phyloP scores from a whole-genome alignment of 202 grass and related monocot species.

The Miscanthus sacchariflorus region DNA sequence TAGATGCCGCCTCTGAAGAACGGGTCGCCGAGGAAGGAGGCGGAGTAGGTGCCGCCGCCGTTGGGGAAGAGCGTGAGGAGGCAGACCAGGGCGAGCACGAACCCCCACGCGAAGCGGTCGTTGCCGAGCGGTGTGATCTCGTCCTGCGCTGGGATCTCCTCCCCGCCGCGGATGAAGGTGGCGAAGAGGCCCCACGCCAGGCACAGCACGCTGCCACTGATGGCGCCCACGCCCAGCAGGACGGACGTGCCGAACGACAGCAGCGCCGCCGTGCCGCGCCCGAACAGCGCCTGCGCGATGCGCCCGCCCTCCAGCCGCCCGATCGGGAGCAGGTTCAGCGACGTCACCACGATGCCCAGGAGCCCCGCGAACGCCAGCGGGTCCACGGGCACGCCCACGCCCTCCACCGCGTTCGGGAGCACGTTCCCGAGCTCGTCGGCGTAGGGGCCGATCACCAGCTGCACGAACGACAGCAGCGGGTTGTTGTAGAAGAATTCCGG shows the following conservation, averaged over 20 bases:
- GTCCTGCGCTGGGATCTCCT: constrained; percentile 92
- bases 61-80: constrained; percentile 94
- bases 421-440: constrained; percentile 98
- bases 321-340: constrained; percentile 86
- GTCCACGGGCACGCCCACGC: constrained; percentile 93
- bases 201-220: constrained; percentile 93
- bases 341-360: constrained; percentile 94
- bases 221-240: constrained; percentile 61
- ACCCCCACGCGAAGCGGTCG: constrained; percentile 74
- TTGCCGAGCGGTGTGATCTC: constrained; percentile 82
- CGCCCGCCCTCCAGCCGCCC: constrained; percentile 90
- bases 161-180: constrained; percentile 89
- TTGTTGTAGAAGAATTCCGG: constrained; percentile 99
- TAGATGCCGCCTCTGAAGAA: constrained; percentile 83
- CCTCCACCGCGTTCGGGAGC: constrained; percentile 94
- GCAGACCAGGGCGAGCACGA: constrained; percentile 73
- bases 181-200: constrained; percentile 91
- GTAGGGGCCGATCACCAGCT: constrained; percentile 92
- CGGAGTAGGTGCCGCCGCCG: constrained; percentile 91
- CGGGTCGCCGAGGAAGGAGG: constrained; percentile 67
- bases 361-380: constrained; percentile 98
- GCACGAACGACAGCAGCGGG: constrained; percentile 93
- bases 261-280: constrained; percentile 66
- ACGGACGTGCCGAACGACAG: constrained; percentile 79
- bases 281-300: constrained; percentile 80